Percentiles rank a stretch among this genome's conserved stretches.
These are phyloP conservation scores for Thymus quinquecostatus DNA, from an alignment of 257 asterid genomes.

Conservation along the genomic window DNA sequence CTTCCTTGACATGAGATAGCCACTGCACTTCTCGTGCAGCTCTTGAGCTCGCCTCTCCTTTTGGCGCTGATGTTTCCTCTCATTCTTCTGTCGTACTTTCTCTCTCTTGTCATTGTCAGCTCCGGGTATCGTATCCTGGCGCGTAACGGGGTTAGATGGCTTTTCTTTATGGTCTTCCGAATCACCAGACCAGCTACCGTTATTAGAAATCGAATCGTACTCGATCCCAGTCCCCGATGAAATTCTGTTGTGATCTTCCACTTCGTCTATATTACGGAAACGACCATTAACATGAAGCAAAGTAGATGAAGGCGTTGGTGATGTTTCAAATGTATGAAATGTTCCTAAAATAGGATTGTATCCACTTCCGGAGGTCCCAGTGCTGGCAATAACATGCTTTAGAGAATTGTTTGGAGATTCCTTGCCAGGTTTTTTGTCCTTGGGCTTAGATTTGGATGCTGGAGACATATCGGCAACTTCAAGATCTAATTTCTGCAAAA, in stretches of 20 bases:
- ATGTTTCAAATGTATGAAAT: slow-evolving; percentile 66
- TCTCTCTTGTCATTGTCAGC: slow-evolving; percentile 68
- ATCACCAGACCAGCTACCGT: slow-evolving; percentile 95
- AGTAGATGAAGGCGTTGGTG: slow-evolving; percentile 51
- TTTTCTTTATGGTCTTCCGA: slow-evolving; percentile 83
- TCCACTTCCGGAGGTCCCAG: slow-evolving; percentile 66
- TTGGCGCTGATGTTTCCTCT: slow-evolving; percentile 72
- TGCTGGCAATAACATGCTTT: slow-evolving; percentile 55
- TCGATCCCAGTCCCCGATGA: slow-evolving; percentile 54
- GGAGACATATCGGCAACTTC: slow-evolving; percentile 65
- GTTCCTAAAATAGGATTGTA: slow-evolving; percentile 81
- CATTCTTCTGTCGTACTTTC: slow-evolving; percentile 66
- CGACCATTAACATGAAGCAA: slow-evolving; percentile 70
- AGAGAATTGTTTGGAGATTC: slow-evolving; percentile 64
- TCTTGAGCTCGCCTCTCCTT: slow-evolving; percentile 80
- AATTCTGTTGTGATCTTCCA: slow-evolving; percentile 69
- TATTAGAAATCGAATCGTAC: slow-evolving; percentile 78
- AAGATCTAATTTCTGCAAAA: slow-evolving; percentile 43
- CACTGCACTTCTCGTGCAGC: slow-evolving; percentile 63
- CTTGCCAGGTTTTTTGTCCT: slow-evolving; percentile 74
- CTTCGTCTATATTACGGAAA: slow-evolving; percentile 75
- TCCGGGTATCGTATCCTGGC: slow-evolving; percentile 63
- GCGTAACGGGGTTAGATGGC: slow-evolving; percentile 36
- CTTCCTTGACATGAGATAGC: slow-evolving; percentile 72
- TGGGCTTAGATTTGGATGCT: slow-evolving; percentile 67